Conservation (phyloP, 192 early-diverging fungal genomes). For the Backusella mclennaniae region DNA sequence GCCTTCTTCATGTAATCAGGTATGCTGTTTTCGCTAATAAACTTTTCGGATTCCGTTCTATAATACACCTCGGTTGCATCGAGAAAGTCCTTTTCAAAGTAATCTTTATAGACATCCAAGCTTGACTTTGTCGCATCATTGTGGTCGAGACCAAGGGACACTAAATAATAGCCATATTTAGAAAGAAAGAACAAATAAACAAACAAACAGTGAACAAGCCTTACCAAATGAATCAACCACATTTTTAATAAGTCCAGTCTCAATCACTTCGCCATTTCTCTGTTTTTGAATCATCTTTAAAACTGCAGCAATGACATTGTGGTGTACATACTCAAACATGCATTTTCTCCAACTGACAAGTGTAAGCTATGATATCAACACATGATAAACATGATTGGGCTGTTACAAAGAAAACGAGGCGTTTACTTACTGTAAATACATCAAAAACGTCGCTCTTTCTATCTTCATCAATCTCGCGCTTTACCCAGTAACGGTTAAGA, state of each 20-base stretch:
- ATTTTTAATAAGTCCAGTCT: slow-evolving; percentile 79
- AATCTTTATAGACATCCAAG: slow-evolving; percentile 84
- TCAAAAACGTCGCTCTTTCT: slow-evolving; percentile 83
- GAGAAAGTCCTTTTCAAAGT: slow-evolving; percentile 86
- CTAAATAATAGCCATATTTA: slow-evolving; percentile 35
- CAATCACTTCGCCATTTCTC: slow-evolving; percentile 88
- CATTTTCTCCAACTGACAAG: slow-evolving; percentile 87
- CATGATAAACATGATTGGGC: background rate
- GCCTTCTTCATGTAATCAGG: slow-evolving; percentile 97
- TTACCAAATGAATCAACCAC: slow-evolving; percentile 92
- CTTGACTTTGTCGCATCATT: slow-evolving; percentile 75
- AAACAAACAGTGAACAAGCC: background rate
- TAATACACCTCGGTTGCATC: slow-evolving; percentile 84
- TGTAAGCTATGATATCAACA: slow-evolving; percentile 52
- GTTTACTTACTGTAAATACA: slow-evolving; percentile 81
- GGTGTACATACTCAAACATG: slow-evolving; percentile 66
- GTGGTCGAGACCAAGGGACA: slow-evolving; percentile 80
- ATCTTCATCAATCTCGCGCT: slow-evolving; percentile 93
- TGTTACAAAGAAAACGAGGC: background rate
- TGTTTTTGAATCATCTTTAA: slow-evolving; percentile 80
- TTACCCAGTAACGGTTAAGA: slow-evolving; percentile 97
- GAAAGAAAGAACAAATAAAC: background rate
- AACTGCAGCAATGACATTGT: slow-evolving; percentile 72
- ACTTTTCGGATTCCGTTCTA: slow-evolving; percentile 83
- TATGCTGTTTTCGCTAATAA: slow-evolving; percentile 86